Conservation (phyloP, 2,329 filamentous ascomycete genomes). For the Colletotrichum tropicicola region DNA sequence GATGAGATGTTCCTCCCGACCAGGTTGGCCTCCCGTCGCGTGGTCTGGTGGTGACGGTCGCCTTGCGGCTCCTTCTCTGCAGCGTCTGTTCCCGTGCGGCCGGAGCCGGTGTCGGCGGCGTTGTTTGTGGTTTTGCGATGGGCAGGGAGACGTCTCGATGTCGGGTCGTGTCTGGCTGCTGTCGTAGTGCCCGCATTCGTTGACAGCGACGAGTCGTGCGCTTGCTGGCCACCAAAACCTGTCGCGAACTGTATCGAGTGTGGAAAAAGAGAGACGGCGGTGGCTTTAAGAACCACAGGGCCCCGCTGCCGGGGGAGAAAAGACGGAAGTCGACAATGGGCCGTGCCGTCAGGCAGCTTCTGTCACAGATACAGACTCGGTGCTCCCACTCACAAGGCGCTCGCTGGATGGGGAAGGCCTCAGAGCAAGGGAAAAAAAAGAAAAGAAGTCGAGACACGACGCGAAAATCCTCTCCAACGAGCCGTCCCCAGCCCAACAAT, state of each 20-base stretch:
- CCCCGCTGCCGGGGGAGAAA: not conserved
- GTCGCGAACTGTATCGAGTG: not conserved
- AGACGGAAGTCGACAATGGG: not conserved
- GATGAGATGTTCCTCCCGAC: not conserved
- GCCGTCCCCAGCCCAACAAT: constrained; percentile 17
- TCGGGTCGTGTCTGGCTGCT: no score
- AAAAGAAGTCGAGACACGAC: not conserved
- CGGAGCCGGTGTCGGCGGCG: no score
- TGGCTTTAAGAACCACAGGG: not conserved
- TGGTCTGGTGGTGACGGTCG: no score
- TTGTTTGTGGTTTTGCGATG: no score
- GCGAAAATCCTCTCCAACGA: not conserved
- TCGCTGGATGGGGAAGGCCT: not conserved
- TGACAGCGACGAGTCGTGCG: not conserved
- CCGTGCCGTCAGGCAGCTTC: not conserved
- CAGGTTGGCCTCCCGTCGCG: no score
- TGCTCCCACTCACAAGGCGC: not conserved
- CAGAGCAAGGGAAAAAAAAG: not conserved
- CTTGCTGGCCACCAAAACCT: not conserved
- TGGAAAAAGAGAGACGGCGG: not conserved
- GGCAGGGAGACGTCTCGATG: no score
- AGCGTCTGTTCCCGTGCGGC: no score
- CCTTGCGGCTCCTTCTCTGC: not conserved
- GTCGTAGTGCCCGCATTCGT: no score
- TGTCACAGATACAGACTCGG: constrained; percentile 11